Evolutionary conservation across 257 asterid genomes (phyloP).

Genomic region (Echites panduratus): DNA sequence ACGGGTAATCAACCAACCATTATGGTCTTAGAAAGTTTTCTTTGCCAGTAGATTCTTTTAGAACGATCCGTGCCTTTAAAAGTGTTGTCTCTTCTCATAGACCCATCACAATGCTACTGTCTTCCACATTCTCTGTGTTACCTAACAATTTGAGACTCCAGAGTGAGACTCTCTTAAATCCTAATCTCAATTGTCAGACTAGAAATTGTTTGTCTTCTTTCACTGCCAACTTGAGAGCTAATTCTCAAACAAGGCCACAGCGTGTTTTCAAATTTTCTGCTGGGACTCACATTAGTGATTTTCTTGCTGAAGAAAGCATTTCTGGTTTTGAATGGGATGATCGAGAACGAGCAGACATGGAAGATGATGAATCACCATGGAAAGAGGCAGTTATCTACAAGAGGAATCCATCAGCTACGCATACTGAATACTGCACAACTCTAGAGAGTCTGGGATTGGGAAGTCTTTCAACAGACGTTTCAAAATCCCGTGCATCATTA

Average conservation of each 20-base stretch:
- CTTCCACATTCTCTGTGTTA: neutral
- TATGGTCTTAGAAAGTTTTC: neutral
- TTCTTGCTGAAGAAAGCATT: constrained; percentile 11
- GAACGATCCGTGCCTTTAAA: neutral
- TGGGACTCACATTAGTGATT: constrained; percentile 12
- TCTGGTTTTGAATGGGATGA: constrained; percentile 27
- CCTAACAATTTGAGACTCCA: constrained; percentile 11
- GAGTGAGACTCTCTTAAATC: neutral
- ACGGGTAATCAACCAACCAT: neutral
- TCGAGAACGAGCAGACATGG: constrained; percentile 14
- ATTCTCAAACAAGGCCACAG: constrained; percentile 1
- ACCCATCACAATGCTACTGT: constrained; percentile 6
- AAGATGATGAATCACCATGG: constrained; percentile 58
- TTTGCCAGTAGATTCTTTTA: neutral
- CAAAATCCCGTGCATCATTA: constrained; percentile 59
- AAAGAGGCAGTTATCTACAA: constrained; percentile 64
- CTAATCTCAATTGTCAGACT: neutral
- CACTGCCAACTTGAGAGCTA: neutral
- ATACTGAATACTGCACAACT: constrained; percentile 79
- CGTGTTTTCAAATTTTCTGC: constrained; percentile 11
- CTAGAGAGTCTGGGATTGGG: constrained; percentile 77
- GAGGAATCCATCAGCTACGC: constrained; percentile 55
- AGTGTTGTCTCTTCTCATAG: neutral
- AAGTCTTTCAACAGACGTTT: constrained; percentile 55
- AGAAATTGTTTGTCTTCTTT: constrained; percentile 2